These are phyloP conservation scores for Talaromyces sp. DNA, from an alignment of 2,329 filamentous ascomycete species.

Conservation along the genomic window DNA sequence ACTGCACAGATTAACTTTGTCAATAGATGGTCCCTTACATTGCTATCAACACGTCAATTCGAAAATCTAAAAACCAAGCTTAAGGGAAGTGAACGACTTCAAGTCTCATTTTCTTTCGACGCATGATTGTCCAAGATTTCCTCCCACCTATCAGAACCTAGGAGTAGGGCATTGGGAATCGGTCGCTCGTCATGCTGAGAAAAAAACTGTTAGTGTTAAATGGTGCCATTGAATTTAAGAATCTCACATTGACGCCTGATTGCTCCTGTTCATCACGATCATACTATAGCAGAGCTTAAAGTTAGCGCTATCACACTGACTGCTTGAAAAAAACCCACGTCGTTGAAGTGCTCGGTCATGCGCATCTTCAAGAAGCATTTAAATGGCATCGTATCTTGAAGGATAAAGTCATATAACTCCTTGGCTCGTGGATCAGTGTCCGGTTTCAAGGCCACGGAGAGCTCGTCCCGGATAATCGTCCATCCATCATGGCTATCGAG, in stretches of 20 bases:
- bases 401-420: slow-evolving; percentile 8
- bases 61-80: too few relatives aligned
- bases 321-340: background rate
- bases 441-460: slow-evolving; percentile 2
- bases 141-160: background rate
- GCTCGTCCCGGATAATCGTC: slow-evolving; percentile 8
- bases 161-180: background rate
- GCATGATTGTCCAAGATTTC: background rate
- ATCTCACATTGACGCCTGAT: background rate
- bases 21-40: too few relatives aligned
- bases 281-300: background rate
- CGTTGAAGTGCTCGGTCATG: background rate
- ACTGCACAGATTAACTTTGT: too few relatives aligned
- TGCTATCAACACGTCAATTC: too few relatives aligned
- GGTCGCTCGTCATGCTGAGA: background rate
- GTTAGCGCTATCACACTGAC: background rate
- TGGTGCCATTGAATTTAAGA: background rate
- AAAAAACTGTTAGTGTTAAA: background rate
- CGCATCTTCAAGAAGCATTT: slow-evolving; percentile 14
- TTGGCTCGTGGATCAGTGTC: background rate
- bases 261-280: background rate
- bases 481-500: slow-evolving; percentile 13
- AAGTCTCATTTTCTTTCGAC: background rate
- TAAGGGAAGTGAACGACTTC: background rate
- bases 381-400: slow-evolving; percentile 12